These are phyloP conservation scores for Sporothrix luriei DNA, from an alignment of 2,329 filamentous ascomycete genomes.

Conservation along the genomic window DNA sequence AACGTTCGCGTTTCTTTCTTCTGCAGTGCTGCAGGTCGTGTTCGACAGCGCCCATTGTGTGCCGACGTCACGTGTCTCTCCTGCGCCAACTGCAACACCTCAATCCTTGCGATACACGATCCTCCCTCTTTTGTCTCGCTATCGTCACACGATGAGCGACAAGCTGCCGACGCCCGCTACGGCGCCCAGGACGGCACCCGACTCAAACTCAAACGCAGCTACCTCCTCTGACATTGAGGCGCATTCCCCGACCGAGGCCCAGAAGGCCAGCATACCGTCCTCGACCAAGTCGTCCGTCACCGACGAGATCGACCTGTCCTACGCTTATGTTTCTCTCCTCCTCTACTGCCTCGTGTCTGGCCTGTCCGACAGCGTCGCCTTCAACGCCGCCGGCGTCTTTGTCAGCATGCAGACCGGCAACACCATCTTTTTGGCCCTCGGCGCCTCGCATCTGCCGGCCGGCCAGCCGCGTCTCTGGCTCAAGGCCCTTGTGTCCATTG, in stretches of 20 bases:
- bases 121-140: no score
- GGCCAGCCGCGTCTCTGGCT: conserved; percentile 62
- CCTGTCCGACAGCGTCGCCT: conserved; percentile 73
- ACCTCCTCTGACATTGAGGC: conserved; percentile 2
- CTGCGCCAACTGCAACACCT: no score
- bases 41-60: no score
- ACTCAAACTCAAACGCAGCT: not conserved
- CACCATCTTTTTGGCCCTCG: conserved; percentile 76
- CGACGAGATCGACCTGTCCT: conserved; percentile 34
- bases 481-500: conserved; percentile 71
- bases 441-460: conserved; percentile 56
- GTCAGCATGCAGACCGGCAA: conserved; percentile 86
- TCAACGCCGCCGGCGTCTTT: conserved; percentile 77
- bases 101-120: no score
- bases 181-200: conserved; percentile 5
- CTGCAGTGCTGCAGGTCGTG: not conserved
- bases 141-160: not conserved
- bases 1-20: not conserved
- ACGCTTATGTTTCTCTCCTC: conserved; percentile 67
- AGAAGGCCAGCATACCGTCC: not conserved
- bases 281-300: not conserved
- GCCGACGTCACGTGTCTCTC: no score
- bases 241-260: not conserved
- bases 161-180: conserved; percentile 2
- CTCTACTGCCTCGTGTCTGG: conserved; percentile 77